Evolutionary conservation across 1,139 yeast genomes (phyloP), one percentile per base, ranked within the genome.

Genomic region (Kodamaea alishanica): DNA sequence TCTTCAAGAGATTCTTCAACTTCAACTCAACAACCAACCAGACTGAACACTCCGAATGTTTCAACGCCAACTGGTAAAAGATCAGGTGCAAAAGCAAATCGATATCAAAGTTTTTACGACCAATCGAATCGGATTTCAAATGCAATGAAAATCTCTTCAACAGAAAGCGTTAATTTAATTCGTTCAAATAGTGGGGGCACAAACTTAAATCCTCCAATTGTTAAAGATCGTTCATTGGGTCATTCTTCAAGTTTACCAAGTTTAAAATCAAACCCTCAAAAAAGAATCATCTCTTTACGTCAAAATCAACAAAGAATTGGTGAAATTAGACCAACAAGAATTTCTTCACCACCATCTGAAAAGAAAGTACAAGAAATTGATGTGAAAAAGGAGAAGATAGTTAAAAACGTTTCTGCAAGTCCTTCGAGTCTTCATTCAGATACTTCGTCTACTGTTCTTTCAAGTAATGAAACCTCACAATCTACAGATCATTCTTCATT

Each of bases 41-140:
- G 8, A 8, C 30, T 22, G 9, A 8, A 28, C 3, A 12, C 34
- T n/a, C 26, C 34, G 8, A 31, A 40, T 5, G 40, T 40, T 6
- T 45, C 59, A 8, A 59, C 63, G 0, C 67, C 70, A n/a, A 45
- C 53, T 11, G 51, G 57, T 2, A 67, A 56, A 50, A 54, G 70
- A 42, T 67, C 64, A 4, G 72, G 68, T 5, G 77, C 78, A n/a
- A 65, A 70, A 40, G 79, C 79, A 3, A 66, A 66, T 32, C 53
- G 79, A 35, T 75, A 75, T 46, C 77, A 74, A 50, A 67, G 65
- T 7, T 72, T 75, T 48, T 75, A 75, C 46, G 77, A 73, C 46
- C 76, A 72, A 46, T 69, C 75, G 5, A 59, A 61, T 37, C 58
- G 72, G 36, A 59, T 75, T 24, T 67, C 76, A 2, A 70, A 66